phyloP scores from a whole-genome alignment of 306 rosid species.

The Notholithocarpus densiflorus region DNA sequence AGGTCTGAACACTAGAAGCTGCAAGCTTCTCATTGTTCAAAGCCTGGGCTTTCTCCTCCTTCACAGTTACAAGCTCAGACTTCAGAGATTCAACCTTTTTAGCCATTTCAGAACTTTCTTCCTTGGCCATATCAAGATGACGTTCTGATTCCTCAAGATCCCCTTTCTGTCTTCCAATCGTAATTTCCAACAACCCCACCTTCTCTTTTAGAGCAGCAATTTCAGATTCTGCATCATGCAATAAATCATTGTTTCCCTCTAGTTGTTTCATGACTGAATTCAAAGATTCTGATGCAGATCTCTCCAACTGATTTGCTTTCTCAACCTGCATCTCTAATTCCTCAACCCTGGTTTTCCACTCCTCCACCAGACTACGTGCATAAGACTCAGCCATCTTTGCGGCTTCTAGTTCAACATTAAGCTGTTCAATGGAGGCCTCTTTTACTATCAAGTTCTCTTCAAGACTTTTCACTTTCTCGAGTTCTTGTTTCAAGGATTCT shows the following conservation, averaged over 20 bases:
- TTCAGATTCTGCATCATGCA: conserved; percentile 76
- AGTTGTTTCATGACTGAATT: conserved; percentile 68
- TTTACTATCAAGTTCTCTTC: conserved; percentile 55
- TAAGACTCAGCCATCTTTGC: conserved; percentile 87
- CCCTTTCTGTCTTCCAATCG: conserved; percentile 62
- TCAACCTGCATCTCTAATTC: conserved; percentile 60
- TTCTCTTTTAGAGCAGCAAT: conserved; percentile 65
- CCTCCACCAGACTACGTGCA: conserved; percentile 62
- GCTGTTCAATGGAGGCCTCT: conserved; percentile 69
- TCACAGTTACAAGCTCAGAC: conserved; percentile 54
- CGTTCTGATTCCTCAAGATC: conserved; percentile 73
- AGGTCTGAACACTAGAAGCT: conserved; percentile 69
- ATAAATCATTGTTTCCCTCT: conserved; percentile 60
- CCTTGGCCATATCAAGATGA: conserved; percentile 46
- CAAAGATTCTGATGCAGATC: conserved; percentile 80
- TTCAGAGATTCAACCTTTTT: conserved; percentile 49
- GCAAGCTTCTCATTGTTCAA: conserved; percentile 71
- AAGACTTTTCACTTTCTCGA: conserved; percentile 46
- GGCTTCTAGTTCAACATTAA: conserved; percentile 81
- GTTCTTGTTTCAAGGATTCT: conserved; percentile 55
- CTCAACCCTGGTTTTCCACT: conserved; percentile 60
- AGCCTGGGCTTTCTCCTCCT: conserved; percentile 79
- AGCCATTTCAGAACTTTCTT: conserved; percentile 56
- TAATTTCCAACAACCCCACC: conserved; percentile 73
- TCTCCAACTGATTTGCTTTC: conserved; percentile 70